Percentiles rank a stretch among this genome's conserved stretches.
phyloP scores from a whole-genome alignment of 345 rosid genomes.

The Raphanus sativus region DNA sequence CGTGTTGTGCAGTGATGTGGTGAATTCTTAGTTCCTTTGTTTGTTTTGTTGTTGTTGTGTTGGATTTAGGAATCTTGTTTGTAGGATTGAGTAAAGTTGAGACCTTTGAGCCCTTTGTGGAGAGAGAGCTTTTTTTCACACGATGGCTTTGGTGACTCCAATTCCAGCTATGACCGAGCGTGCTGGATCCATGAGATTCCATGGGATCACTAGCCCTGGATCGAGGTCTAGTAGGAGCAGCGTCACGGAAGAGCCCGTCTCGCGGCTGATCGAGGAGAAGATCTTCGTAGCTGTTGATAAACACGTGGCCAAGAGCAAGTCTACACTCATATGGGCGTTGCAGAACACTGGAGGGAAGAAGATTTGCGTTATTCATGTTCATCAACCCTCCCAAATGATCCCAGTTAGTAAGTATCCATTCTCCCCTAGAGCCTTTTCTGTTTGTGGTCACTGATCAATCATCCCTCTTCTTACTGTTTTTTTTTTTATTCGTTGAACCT shows the following conservation, averaged over 20 bases:
- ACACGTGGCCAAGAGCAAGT: constrained; percentile 49
- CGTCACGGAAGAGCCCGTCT: constrained; percentile 41
- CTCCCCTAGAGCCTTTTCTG: not conserved
- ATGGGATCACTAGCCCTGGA: constrained; percentile 37
- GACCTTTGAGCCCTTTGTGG: too few species aligned
- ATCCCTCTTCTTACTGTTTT: not conserved
- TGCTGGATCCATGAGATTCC: constrained; percentile 38
- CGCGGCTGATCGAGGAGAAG: constrained; percentile 59
- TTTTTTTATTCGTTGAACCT: not conserved
- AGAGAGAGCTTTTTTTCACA: not conserved
- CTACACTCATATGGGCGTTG: constrained; percentile 61
- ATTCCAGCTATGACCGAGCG: constrained; percentile 37
- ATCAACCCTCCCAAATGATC: constrained; percentile 63
- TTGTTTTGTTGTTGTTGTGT: constrained; percentile 1
- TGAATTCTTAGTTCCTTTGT: constrained; percentile 1
- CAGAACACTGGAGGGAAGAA: constrained; percentile 69
- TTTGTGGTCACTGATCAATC: not conserved
- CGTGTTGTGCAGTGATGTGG: not conserved
- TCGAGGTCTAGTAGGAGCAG: constrained; percentile 41
- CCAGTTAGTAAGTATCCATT: constrained; percentile 59
- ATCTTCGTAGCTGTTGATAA: constrained; percentile 69
- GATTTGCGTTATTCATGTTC: constrained; percentile 74
- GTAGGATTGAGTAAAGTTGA: constrained; percentile 8
- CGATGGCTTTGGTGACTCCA: constrained; percentile 60
- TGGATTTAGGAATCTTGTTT: constrained; percentile 20